Conservation (phyloP, 768 basidiomycete species). For the Termitomyces titanicus region DNA sequence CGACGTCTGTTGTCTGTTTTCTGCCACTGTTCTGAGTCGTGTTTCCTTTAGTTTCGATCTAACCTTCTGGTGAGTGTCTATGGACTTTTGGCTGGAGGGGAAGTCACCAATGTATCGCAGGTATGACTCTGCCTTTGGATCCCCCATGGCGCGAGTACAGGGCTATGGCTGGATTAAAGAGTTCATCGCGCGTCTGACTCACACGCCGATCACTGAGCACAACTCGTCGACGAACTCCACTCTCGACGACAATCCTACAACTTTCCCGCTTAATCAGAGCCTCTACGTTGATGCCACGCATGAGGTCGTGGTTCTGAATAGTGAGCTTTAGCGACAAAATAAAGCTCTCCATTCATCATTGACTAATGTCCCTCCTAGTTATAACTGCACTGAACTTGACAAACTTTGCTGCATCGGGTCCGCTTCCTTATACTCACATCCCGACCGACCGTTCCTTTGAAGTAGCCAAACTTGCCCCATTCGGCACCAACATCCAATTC, state of each 20-base stretch:
- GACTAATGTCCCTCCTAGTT: slow-evolving; percentile 35
- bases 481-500: slow-evolving; percentile 86
- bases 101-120: slow-evolving; percentile 20
- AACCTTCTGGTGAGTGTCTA: slow-evolving; percentile 47
- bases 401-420: slow-evolving; percentile 66
- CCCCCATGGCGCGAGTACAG: slow-evolving; percentile 70
- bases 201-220: slow-evolving; percentile 63
- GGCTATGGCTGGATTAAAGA: slow-evolving; percentile 84
- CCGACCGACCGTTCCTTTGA: slow-evolving; percentile 64
- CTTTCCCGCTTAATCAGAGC: slow-evolving; percentile 67
- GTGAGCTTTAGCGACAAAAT: slow-evolving; percentile 34
- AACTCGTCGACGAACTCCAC: slow-evolving; percentile 87
- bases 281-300: slow-evolving; percentile 90
- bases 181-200: slow-evolving; percentile 76
- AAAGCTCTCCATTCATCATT: not conserved
- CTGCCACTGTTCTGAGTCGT: not conserved
- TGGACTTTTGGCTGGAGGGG: not conserved
- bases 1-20: not conserved
- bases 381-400: slow-evolving; percentile 85
- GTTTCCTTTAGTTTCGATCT: slow-evolving; percentile 51
- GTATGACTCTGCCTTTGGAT: slow-evolving; percentile 80
- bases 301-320: slow-evolving; percentile 87
- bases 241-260: slow-evolving; percentile 61
- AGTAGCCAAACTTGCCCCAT: slow-evolving; percentile 76
- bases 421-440: slow-evolving; percentile 73